A percentile compares a stretch with the other conserved stretches of the same genome.
Evolutionary conservation across 768 basidiomycete species (phyloP).

Genomic region (Ramaria sp.): DNA sequence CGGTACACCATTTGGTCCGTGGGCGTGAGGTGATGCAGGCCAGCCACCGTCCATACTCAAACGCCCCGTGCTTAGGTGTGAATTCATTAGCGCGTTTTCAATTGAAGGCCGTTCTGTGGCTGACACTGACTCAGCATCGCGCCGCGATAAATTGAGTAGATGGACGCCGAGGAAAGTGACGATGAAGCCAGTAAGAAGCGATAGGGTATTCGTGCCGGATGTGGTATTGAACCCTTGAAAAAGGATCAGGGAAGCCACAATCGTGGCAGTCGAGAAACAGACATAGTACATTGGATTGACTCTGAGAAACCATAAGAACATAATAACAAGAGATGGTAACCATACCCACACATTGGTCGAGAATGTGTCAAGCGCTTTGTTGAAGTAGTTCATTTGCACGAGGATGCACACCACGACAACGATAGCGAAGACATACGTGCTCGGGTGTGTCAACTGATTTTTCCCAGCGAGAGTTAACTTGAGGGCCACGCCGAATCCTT

Average conservation of each 20-base stretch:
- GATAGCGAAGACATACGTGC: constrained; percentile 92
- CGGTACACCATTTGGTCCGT: constrained; percentile 25
- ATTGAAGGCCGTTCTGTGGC: constrained; percentile 29
- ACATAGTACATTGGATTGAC: constrained; percentile 99
- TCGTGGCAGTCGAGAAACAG: constrained; percentile 88
- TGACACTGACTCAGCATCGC: constrained; percentile 23
- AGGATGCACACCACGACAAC: constrained; percentile 78
- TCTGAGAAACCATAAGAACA: constrained; percentile 26
- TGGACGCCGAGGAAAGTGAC: constrained; percentile 97
- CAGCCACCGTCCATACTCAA: constrained; percentile 75
- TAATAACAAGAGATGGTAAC: background rate
- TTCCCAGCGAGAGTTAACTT: constrained; percentile 89
- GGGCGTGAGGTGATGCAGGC: constrained; percentile 22
- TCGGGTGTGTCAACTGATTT: constrained; percentile 90
- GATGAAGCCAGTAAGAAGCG: constrained; percentile 81
- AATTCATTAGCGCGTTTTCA: constrained; percentile 61
- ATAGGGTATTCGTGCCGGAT: constrained; percentile 69
- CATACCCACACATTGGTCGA: constrained; percentile 86
- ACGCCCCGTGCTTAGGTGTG: constrained; percentile 71
- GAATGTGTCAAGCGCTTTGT: constrained; percentile 94
- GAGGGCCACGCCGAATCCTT: constrained; percentile 94
- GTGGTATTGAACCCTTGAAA: constrained; percentile 97
- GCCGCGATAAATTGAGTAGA: constrained; percentile 74
- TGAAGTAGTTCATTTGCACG: constrained; percentile 94
- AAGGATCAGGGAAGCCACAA: constrained; percentile 88